Percentiles rank a stretch among this genome's conserved stretches.
Conservation (phyloP, 2,329 filamentous ascomycete genomes). For the Penicillium expansum region DNA sequence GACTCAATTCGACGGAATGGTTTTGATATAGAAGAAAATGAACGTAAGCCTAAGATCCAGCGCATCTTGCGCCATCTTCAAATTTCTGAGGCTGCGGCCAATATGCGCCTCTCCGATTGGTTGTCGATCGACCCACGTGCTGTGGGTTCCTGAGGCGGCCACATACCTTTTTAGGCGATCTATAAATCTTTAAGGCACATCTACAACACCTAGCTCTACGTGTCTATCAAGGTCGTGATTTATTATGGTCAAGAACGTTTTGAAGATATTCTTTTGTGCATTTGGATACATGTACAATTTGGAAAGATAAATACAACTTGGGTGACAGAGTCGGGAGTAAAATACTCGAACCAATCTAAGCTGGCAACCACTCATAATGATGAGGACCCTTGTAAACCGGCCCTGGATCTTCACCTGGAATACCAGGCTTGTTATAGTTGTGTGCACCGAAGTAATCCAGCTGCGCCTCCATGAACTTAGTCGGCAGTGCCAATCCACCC, state of each 20-base stretch:
- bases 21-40: conserved; percentile 25
- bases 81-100: conserved; percentile 18
- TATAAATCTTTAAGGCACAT: neutral
- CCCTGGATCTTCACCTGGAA: conserved; percentile 53
- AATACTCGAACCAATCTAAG: conserved; percentile 20
- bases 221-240: neutral
- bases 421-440: conserved; percentile 55
- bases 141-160: conserved; percentile 20
- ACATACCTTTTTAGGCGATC: conserved; percentile 8
- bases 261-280: neutral
- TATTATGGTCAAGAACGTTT: neutral
- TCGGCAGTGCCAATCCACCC: conserved; percentile 59
- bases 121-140: conserved; percentile 25
- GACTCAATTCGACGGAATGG: conserved; percentile 34
- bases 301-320: neutral
- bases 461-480: conserved; percentile 68
- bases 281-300: neutral
- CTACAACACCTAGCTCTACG: neutral
- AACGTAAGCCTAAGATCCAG: conserved; percentile 17
- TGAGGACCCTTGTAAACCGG: conserved; percentile 56
- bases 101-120: conserved; percentile 24
- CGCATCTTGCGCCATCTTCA: conserved; percentile 20
- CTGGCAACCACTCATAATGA: conserved; percentile 62
- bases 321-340: neutral
- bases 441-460: conserved; percentile 70